phyloP scores from a whole-genome alignment of 805 yeast species.

The Lipomyces sp. region DNA sequence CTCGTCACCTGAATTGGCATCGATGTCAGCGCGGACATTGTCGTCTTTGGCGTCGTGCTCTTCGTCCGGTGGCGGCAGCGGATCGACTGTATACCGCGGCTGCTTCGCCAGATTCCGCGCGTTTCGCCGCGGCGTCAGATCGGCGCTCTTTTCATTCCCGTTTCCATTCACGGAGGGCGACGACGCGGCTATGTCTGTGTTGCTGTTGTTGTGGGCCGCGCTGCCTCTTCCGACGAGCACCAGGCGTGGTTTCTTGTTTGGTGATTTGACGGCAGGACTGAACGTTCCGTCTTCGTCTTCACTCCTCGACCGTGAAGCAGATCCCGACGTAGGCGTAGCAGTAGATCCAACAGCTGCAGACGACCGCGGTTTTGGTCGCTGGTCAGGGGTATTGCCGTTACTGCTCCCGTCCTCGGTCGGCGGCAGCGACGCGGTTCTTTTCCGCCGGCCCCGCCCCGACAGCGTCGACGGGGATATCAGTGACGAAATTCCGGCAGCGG shows the following conservation, averaged over 20 bases:
- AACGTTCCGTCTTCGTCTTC: neutral
- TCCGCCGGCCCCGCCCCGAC: too few relatives aligned
- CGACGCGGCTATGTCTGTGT: neutral
- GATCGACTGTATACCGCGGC: constrained; percentile 3
- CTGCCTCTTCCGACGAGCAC: neutral
- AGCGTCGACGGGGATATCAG: too few relatives aligned
- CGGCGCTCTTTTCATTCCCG: neutral
- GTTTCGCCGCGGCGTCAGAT: neutral
- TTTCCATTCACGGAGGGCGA: neutral
- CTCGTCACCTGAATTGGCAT: neutral
- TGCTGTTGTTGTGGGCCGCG: neutral
- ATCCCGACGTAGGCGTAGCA: constrained; percentile 7
- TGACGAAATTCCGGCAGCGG: too few relatives aligned
- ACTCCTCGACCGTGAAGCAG: too few relatives aligned
- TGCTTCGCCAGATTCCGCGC: neutral
- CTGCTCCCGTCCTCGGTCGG: too few relatives aligned
- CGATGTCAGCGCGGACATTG: neutral
- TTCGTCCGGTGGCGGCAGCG: neutral
- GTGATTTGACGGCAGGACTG: neutral
- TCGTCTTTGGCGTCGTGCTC: neutral
- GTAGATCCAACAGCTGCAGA: neutral
- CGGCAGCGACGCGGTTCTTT: too few relatives aligned
- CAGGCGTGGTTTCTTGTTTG: neutral
- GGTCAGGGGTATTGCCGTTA: too few relatives aligned
- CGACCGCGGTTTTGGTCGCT: constrained; percentile 38